Conservation (phyloP, 2,329 filamentous ascomycete species). For the Monosporascus sp. region DNA sequence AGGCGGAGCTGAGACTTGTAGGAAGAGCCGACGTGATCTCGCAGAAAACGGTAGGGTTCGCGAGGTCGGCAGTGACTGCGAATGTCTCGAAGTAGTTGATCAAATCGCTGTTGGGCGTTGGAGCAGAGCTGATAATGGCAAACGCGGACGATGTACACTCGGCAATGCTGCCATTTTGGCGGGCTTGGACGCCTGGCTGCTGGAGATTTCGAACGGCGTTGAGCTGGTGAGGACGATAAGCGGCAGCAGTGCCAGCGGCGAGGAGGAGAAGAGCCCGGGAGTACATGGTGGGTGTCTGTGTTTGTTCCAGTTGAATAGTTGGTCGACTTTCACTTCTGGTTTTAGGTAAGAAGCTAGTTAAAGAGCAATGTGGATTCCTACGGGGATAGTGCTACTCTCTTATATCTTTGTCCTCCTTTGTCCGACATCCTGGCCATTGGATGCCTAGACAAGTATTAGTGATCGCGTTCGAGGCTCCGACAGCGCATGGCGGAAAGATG, state of each 20-base stretch:
- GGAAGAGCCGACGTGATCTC: slow-evolving; percentile 8
- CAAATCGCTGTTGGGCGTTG: slow-evolving; percentile 2
- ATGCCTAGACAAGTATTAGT: too few relatives aligned
- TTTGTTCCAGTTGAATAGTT: neutral
- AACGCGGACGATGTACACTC: slow-evolving; percentile 4
- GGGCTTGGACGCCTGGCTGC: slow-evolving; percentile 5
- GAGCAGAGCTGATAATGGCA: slow-evolving; percentile 7
- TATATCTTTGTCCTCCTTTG: too few relatives aligned
- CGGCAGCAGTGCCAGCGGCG: slow-evolving; percentile 12
- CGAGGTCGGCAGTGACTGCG: slow-evolving; percentile 3
- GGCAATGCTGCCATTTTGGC: neutral
- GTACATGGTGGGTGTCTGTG: slow-evolving; percentile 9
- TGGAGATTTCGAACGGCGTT: slow-evolving; percentile 9
- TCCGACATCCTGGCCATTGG: too few relatives aligned
- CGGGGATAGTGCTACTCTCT: too few relatives aligned
- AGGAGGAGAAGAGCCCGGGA: slow-evolving; percentile 6
- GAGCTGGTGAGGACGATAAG: slow-evolving; percentile 11
- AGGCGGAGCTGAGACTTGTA: slow-evolving; percentile 7
- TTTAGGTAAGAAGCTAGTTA: too few relatives aligned
- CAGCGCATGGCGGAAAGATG: too few relatives aligned
- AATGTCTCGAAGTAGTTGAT: slow-evolving; percentile 5
- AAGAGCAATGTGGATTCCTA: too few relatives aligned
- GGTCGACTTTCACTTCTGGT: too few relatives aligned
- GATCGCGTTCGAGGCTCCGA: too few relatives aligned
- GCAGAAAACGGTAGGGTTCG: slow-evolving; percentile 9